Conservation (phyloP, 2,329 filamentous ascomycete species). For the Biscogniauxia sp. region DNA sequence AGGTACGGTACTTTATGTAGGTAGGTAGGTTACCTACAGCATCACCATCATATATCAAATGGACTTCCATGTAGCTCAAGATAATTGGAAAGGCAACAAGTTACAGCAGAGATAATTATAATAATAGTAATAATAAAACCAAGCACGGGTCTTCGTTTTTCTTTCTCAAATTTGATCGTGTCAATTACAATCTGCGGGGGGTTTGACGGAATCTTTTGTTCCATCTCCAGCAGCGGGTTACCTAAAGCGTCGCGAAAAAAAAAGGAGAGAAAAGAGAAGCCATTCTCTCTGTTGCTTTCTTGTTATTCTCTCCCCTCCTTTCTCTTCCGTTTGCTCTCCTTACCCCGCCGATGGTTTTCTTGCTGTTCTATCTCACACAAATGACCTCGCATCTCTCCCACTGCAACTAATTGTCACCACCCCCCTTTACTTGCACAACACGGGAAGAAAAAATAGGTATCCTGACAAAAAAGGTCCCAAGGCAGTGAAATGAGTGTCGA, state of each 20-base stretch:
- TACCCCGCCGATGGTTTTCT: neutral
- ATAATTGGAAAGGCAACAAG: too few relatives aligned
- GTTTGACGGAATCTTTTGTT: neutral
- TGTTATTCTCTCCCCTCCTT: too few relatives aligned
- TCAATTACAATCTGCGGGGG: neutral
- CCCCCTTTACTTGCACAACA: neutral
- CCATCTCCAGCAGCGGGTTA: neutral
- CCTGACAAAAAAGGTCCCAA: constrained; percentile 9
- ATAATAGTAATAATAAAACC: too few relatives aligned
- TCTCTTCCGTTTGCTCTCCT: neutral
- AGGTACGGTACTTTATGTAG: too few relatives aligned
- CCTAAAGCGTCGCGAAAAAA: too few relatives aligned
- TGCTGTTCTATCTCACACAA: neutral
- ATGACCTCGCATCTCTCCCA: neutral
- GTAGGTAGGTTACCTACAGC: too few relatives aligned
- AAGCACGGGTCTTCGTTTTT: too few relatives aligned
- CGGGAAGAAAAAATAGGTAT: constrained; percentile 7
- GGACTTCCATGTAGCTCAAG: too few relatives aligned
- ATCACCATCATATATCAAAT: too few relatives aligned
- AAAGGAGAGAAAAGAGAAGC: too few relatives aligned
- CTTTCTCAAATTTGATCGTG: neutral
- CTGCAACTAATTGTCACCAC: neutral
- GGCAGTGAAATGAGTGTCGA: neutral
- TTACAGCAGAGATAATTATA: too few relatives aligned
- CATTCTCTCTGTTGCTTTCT: too few relatives aligned